phyloP scores from a whole-genome alignment of 306 rosid genomes.

The Vicia sativa region DNA sequence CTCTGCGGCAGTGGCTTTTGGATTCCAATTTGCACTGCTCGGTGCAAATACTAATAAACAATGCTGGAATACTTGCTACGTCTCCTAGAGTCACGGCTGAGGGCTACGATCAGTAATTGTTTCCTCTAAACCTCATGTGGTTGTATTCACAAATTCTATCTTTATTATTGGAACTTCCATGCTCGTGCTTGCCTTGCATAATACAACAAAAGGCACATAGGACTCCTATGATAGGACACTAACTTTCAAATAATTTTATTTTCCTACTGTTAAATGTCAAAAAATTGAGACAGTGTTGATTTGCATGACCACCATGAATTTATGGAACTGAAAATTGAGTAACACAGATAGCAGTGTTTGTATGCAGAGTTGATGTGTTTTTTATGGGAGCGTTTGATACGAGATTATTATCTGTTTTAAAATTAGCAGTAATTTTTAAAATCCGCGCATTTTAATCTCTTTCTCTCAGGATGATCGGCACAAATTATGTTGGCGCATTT shows the following conservation, averaged over 20 bases:
- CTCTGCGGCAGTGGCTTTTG: constrained; percentile 75
- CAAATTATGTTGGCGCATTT: constrained; percentile 84
- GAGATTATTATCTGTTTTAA: constrained; percentile 13
- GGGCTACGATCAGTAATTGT: constrained; percentile 79
- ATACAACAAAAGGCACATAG: constrained; percentile 1
- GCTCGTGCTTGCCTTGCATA: constrained; percentile 14
- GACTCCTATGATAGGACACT: not conserved
- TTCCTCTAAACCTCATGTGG: constrained; percentile 13
- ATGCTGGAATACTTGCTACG: constrained; percentile 90
- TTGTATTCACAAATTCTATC: constrained; percentile 6
- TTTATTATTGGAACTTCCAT: constrained; percentile 22
- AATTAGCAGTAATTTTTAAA: constrained; percentile 5
- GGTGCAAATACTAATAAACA: constrained; percentile 74
- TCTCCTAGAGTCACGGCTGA: constrained; percentile 71
- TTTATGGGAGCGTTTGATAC: not conserved
- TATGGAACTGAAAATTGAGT: constrained; percentile 25
- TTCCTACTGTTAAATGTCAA: constrained; percentile 29
- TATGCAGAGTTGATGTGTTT: constrained; percentile 20
- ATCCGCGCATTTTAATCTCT: constrained; percentile 23
- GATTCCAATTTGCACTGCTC: constrained; percentile 80
- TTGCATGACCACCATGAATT: constrained; percentile 24
- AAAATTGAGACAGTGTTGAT: constrained; percentile 13
- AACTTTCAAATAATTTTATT: constrained; percentile 23
- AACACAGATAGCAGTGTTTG: constrained; percentile 17
- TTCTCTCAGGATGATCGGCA: constrained; percentile 71